phyloP scores from a whole-genome alignment of 83 land plant species.

The Picea engelmannii region DNA sequence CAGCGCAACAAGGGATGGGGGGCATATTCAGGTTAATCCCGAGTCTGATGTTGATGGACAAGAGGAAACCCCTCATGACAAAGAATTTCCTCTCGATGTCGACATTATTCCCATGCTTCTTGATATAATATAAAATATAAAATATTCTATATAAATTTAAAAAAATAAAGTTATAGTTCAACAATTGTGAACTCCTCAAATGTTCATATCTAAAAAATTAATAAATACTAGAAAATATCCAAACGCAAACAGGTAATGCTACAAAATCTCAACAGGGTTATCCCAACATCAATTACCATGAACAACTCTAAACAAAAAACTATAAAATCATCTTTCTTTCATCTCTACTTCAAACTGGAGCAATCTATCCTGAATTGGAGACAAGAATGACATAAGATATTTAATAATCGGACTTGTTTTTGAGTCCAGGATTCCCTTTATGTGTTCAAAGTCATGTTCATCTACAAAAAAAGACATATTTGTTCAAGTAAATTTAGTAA shows the following conservation, averaged over 20 bases:
- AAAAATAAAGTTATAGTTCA: too few species aligned
- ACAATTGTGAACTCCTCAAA: too few species aligned
- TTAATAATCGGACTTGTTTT: slow-evolving; percentile 45
- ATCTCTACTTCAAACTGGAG: slow-evolving; percentile 66
- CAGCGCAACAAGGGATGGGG: too few species aligned
- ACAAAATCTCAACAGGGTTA: neutral
- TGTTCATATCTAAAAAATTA: too few species aligned
- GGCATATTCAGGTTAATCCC: too few species aligned
- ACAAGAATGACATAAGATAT: slow-evolving; percentile 52
- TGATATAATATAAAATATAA: too few species aligned
- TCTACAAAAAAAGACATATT: slow-evolving; percentile 19
- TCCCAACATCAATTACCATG: neutral
- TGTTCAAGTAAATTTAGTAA: neutral
- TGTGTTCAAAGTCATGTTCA: slow-evolving; percentile 41
- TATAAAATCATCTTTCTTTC: slow-evolving; percentile 38
- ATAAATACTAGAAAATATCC: too few species aligned
- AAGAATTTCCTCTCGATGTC: too few species aligned
- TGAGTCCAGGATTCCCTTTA: slow-evolving; percentile 33
- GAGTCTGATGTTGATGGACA: too few species aligned
- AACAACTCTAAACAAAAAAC: neutral
- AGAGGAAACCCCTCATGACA: too few species aligned
- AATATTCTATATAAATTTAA: too few species aligned
- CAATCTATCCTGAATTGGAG: slow-evolving; percentile 52
- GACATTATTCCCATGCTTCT: too few species aligned
- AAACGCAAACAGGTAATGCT: neutral